Conservation (phyloP, 1,139 yeast species). For the Debaryomycetaceae sp. region DNA sequence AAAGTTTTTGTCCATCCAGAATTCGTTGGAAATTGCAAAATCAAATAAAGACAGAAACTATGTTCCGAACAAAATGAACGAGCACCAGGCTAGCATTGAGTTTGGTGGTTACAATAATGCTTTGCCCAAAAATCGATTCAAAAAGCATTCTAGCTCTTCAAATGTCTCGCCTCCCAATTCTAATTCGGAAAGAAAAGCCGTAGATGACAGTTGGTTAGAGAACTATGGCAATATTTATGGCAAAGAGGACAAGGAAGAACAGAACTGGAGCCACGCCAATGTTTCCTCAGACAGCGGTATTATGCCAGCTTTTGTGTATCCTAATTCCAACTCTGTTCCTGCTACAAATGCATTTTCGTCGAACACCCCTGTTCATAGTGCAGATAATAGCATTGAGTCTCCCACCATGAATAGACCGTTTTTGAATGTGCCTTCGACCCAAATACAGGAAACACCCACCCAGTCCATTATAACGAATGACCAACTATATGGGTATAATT, state of each 20-base stretch:
- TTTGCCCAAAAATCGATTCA: slow-evolving; percentile 23
- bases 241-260: slow-evolving; percentile 8
- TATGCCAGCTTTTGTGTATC: neutral
- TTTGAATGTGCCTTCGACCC: slow-evolving; percentile 1
- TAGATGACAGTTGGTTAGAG: slow-evolving; percentile 13
- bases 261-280: no score
- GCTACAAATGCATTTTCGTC: slow-evolving; percentile 17
- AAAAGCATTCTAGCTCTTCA: slow-evolving; percentile 1
- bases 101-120: slow-evolving; percentile 42
- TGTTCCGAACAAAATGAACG: slow-evolving; percentile 32
- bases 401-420: slow-evolving; percentile 3
- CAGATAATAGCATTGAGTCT: slow-evolving; percentile 3
- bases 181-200: slow-evolving; percentile 3
- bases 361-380: slow-evolving; percentile 18
- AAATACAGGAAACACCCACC: slow-evolving; percentile 2
- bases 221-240: slow-evolving; percentile 26
- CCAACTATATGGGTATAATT: slow-evolving; percentile 13
- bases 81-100: slow-evolving; percentile 39
- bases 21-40: slow-evolving; percentile 31
- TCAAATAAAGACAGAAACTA: slow-evolving; percentile 24
- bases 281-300: neutral
- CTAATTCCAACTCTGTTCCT: neutral
- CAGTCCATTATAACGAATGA: slow-evolving; percentile 3
- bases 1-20: slow-evolving; percentile 28
- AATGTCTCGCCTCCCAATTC: slow-evolving; percentile 3